A percentile compares a stretch with the other conserved stretches of the same genome.
Evolutionary conservation across 495 filamentous ascomycete genomes (phyloP).

Genomic region (Neurospora sp.): DNA sequence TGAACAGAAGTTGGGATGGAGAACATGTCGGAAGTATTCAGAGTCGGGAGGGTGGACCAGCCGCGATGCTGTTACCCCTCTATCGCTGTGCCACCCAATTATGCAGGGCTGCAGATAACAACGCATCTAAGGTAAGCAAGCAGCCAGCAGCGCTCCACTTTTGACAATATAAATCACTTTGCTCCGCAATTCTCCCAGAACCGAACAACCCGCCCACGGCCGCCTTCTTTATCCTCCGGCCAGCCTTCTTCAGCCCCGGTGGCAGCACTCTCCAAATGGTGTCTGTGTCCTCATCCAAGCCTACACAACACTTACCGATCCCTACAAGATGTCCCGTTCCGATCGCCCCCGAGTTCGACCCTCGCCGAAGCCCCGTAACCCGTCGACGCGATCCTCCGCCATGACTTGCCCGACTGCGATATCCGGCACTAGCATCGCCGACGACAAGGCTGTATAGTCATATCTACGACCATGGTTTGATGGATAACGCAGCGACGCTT

Average conservation of each 20-base stretch:
- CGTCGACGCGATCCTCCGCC: background rate
- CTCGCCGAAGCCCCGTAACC: background rate
- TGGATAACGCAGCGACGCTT: too few relatives aligned
- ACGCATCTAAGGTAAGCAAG: background rate
- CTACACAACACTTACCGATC: background rate
- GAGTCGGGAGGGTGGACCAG: too few relatives aligned
- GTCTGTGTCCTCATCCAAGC: background rate
- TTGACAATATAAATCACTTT: background rate
- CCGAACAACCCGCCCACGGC: background rate
- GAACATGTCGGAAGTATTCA: too few relatives aligned
- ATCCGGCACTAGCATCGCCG: background rate
- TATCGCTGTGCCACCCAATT: background rate
- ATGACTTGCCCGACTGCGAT: background rate
- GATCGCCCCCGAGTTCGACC: background rate
- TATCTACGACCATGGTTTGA: too few relatives aligned
- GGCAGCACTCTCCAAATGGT: fast-evolving
- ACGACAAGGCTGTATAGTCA: too few relatives aligned
- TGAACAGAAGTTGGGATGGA: background rate
- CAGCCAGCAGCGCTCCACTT: background rate
- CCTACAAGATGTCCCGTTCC: background rate
- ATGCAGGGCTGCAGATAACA: background rate
- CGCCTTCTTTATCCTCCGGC: background rate
- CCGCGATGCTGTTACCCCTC: background rate
- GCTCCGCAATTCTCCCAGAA: background rate
- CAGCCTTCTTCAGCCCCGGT: background rate